Conservation (phyloP, 306 rosid species). For the Amphicarpaea edgeworthii region DNA sequence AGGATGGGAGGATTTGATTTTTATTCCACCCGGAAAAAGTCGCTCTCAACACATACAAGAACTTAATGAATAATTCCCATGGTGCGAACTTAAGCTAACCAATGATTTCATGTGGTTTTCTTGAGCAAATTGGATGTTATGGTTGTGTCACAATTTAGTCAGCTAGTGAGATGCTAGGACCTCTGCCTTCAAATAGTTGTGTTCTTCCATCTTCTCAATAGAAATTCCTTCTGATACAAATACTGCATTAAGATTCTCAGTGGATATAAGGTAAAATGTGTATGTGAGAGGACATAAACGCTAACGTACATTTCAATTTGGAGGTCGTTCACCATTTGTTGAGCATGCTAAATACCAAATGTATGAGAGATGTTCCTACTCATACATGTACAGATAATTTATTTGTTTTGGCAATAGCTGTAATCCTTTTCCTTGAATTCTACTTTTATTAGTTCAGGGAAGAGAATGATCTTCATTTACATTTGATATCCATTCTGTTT, state of each 20-base stretch:
- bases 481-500: slow-evolving; percentile 17
- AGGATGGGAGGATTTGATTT: slow-evolving; percentile 97
- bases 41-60: slow-evolving; percentile 85
- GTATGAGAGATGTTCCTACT: slow-evolving; percentile 36
- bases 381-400: slow-evolving; percentile 51
- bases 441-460: slow-evolving; percentile 29
- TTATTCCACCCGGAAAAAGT: slow-evolving; percentile 95
- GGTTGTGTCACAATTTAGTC: slow-evolving; percentile 42
- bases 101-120: slow-evolving; percentile 40
- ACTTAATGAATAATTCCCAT: slow-evolving; percentile 60
- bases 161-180: slow-evolving; percentile 55
- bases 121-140: slow-evolving; percentile 49
- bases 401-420: slow-evolving; percentile 27
- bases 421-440: slow-evolving; percentile 36
- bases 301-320: slow-evolving; percentile 42
- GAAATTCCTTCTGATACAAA: slow-evolving; percentile 48
- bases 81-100: slow-evolving; percentile 56
- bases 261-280: slow-evolving; percentile 39
- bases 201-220: slow-evolving; percentile 37
- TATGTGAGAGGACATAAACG: slow-evolving; percentile 32
- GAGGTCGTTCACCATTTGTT: slow-evolving; percentile 42
- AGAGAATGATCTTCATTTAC: slow-evolving; percentile 21
- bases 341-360: slow-evolving; percentile 30
- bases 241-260: slow-evolving; percentile 34
- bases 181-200: slow-evolving; percentile 34